Percentiles rank a stretch among this genome's conserved stretches.
Evolutionary conservation across 2,329 filamentous ascomycete genomes (phyloP).

Genomic region (Fusarium sororula): DNA sequence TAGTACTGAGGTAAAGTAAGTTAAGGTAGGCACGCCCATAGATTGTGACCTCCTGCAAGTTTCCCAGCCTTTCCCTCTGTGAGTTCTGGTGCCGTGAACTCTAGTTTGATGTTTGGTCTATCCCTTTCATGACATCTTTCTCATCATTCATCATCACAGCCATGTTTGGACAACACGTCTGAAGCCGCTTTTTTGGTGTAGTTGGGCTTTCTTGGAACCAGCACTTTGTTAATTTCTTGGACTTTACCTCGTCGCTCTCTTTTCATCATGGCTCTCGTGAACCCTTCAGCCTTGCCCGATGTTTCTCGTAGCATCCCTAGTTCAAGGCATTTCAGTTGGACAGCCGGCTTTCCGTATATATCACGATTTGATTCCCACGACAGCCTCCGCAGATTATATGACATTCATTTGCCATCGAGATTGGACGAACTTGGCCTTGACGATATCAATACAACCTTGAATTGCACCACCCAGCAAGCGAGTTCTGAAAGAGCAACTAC

Average conservation of each 20-base stretch:
- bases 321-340: constrained; percentile 52
- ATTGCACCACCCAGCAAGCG: constrained; percentile 46
- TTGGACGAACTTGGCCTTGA: constrained; percentile 40
- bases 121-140: constrained; percentile 12
- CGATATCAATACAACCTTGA: constrained; percentile 47
- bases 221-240: constrained; percentile 47
- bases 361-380: neutral
- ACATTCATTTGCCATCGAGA: constrained; percentile 45
- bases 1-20: neutral
- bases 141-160: constrained; percentile 44
- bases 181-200: constrained; percentile 42
- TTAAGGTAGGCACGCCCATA: neutral
- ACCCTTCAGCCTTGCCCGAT: constrained; percentile 45
- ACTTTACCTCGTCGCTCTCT: constrained; percentile 40
- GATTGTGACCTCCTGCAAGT: constrained; percentile 9
- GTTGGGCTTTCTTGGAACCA: constrained; percentile 57
- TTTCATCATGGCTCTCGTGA: constrained; percentile 48
- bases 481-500: neutral
- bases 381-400: constrained; percentile 37
- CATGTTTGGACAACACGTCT: constrained; percentile 52
- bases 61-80: neutral
- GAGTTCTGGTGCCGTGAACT: neutral
- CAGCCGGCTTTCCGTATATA: constrained; percentile 23
- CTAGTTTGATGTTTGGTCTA: neutral
- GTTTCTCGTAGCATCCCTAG: constrained; percentile 51